Evolutionary conservation across 768 basidiomycete species (phyloP), one percentile per base, ranked within the genome.

Genomic region (Chalciporus chontae): DNA sequence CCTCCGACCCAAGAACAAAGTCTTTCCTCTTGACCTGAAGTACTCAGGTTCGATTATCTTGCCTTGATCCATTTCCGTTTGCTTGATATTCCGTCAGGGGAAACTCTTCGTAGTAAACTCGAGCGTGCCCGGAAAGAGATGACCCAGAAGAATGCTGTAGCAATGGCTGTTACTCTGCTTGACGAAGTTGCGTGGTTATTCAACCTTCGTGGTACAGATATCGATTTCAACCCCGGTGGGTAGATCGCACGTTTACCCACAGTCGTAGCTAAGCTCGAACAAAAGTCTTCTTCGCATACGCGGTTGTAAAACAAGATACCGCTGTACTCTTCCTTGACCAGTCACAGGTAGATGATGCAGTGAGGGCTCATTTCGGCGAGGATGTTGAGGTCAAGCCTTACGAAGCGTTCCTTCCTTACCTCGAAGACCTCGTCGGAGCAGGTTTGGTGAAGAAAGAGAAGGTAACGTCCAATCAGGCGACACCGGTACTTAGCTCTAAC

Each of bases 181-280:
- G 95, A 98, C 66, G 95, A 98, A 65, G 83, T 95, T 43, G 93
- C 92, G 0, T 98, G 93, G 93, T 63, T 94, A 34, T 90, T 92
- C 71, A 94, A 97, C 67, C 73, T 99, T 27, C 84, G 95, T 53
- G 94, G 94, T 1, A 80, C 84, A 3, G 95, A 97, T 64, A 94
- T 98, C 60, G 84, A 84, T 29, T 97, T 79, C 70, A 98, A 96
- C 53, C 85, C 85, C 4, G 82, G 83, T 76, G 54, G 27, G 57
- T 32, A 29, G 32, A 27, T 40, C 9, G 8, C 15, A 2, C 31
- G n/a, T 37, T 24, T 5, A 26, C 23, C 3, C 27, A 4, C 3
- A 32, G 31, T 40, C 18, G n/a, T 19, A 18, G 2, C 53, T 53
- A 40, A 53, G 18, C 49, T 34, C 31, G 14, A 15, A 7, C 9